Evolutionary conservation across 257 asterid species (phyloP).

Genomic region (Schizonepeta tenuifolia): DNA sequence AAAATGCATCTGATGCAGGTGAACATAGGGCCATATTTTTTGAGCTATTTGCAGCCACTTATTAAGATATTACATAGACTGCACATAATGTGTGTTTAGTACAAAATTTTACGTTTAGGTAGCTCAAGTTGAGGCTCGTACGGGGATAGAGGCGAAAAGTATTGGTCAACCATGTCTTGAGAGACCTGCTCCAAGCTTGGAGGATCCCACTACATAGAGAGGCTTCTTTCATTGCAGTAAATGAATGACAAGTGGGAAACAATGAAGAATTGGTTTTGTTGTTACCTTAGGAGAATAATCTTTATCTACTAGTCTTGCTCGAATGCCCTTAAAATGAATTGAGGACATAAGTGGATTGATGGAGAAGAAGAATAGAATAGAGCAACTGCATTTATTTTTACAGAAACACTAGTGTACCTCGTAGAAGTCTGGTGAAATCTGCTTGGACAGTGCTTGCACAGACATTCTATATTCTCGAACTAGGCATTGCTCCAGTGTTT

Average conservation of each 20-base stretch:
- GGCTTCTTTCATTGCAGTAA: background rate
- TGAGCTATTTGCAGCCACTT: background rate
- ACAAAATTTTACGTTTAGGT: conserved; percentile 33
- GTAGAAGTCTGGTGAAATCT: conserved; percentile 58
- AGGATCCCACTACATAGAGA: conserved; percentile 75
- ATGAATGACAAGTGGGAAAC: background rate
- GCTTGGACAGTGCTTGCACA: conserved; percentile 57
- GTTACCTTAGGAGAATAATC: conserved; percentile 75
- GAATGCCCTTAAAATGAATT: conserved; percentile 59
- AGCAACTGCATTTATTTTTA: background rate
- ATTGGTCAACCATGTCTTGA: conserved; percentile 75
- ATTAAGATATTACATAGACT: background rate
- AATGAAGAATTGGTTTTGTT: background rate
- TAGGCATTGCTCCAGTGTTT: conserved; percentile 76
- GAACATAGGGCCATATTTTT: background rate
- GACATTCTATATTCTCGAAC: conserved; percentile 77
- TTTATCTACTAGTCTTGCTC: conserved; percentile 65
- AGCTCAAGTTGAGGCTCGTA: conserved; percentile 71
- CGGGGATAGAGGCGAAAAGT: conserved; percentile 57
- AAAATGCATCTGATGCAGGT: no score
- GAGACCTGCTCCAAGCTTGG: conserved; percentile 76
- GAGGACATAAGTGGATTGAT: background rate
- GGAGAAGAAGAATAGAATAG: conserved; percentile 12
- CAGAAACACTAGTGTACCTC: conserved; percentile 57
- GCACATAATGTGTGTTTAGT: background rate